These are phyloP conservation scores for Fusarium udum DNA, from an alignment of 2,329 filamentous ascomycete genomes.

Conservation along the genomic window DNA sequence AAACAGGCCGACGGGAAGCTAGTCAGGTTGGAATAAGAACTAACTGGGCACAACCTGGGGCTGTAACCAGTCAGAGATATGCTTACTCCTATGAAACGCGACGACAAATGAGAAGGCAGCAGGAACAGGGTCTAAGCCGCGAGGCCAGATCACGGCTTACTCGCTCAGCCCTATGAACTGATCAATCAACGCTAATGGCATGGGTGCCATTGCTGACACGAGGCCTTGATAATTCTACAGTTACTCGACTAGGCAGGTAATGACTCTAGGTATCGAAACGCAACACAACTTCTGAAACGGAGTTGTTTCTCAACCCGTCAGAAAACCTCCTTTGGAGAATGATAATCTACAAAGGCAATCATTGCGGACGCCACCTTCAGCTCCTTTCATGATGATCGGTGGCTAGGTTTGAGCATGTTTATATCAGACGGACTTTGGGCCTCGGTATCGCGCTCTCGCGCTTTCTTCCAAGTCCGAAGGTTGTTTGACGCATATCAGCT, in stretches of 20 bases:
- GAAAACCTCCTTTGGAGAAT: background rate
- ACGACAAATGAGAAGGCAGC: background rate
- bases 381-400: background rate
- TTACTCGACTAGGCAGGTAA: background rate
- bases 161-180: conserved; percentile 17
- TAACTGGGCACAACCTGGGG: background rate
- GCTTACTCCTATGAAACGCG: background rate
- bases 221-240: background rate
- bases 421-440: background rate
- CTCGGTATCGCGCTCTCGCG: conserved; percentile 6
- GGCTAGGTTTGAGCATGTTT: background rate
- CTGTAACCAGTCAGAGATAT: background rate
- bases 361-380: background rate
- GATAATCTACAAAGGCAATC: background rate
- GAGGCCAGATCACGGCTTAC: background rate
- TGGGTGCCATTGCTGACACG: background rate
- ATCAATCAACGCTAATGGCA: background rate
- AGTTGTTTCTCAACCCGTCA: background rate
- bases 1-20: background rate
- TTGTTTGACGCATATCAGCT: conserved; percentile 12
- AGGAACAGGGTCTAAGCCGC: background rate
- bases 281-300: background rate
- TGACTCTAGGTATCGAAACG: background rate
- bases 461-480: conserved; percentile 20
- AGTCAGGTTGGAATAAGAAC: background rate